These are phyloP conservation scores for Smithsoniella earleae DNA, from an alignment of 163 green algal genomes.

Conservation along the genomic window DNA sequence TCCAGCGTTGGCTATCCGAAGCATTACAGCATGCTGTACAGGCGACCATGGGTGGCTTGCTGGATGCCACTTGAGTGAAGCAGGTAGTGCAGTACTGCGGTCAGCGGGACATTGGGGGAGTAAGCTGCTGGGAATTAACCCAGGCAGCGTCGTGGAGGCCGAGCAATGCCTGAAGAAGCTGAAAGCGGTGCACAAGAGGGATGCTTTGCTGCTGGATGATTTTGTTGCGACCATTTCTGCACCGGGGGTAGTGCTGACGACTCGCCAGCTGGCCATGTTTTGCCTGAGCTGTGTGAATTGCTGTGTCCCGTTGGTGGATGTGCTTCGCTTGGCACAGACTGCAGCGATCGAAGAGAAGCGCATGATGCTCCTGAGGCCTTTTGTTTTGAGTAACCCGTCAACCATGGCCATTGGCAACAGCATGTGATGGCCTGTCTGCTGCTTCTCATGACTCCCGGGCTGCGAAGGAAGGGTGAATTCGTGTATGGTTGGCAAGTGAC, in stretches of 20 bases:
- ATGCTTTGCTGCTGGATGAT: constrained; percentile 15
- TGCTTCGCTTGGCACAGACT: constrained; percentile 21
- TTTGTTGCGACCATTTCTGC: not conserved
- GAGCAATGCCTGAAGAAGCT: constrained; percentile 10
- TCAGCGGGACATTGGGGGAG: not conserved
- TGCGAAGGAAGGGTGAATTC: no score
- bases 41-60: not conserved
- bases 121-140: not conserved
- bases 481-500: no score
- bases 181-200: constrained; percentile 9
- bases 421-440: no score
- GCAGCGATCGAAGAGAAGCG: constrained; percentile 30
- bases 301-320: constrained; percentile 9
- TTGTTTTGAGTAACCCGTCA: constrained; percentile 1
- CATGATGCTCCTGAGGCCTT: constrained; percentile 30
- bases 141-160: not conserved
- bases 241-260: not conserved
- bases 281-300: not conserved
- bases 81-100: not conserved
- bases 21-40: not conserved
- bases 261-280: not conserved
- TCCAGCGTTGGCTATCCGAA: not conserved
- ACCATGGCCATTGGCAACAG: constrained; percentile 23
- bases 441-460: no score
- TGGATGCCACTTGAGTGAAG: not conserved